phyloP scores from a whole-genome alignment of 495 filamentous ascomycete species.

The Aspergillus bertholletiae region DNA sequence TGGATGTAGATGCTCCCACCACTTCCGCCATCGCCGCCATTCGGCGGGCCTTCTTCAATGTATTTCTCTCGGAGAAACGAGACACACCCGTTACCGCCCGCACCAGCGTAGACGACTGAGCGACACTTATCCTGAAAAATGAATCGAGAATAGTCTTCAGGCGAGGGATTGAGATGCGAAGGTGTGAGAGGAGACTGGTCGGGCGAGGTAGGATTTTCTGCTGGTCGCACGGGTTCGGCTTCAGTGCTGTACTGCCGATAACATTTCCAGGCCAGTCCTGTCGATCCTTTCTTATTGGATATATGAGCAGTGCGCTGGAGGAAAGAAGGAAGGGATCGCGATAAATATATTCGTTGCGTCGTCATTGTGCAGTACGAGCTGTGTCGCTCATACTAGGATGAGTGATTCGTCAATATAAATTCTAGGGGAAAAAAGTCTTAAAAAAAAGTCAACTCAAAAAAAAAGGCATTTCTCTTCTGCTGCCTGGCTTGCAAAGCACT shows the following conservation, averaged over 20 bases:
- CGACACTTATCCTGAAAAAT: slow-evolving; percentile 85
- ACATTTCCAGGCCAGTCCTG: slow-evolving; percentile 15
- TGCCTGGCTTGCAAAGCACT: not conserved
- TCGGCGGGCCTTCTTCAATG: slow-evolving; percentile 83
- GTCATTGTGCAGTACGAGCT: slow-evolving; percentile 17
- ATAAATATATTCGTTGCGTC: slow-evolving; percentile 21
- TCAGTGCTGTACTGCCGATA: slow-evolving; percentile 36
- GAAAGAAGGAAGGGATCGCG: slow-evolving; percentile 14
- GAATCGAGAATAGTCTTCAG: slow-evolving; percentile 75
- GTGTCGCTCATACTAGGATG: slow-evolving; percentile 15
- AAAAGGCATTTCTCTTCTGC: slow-evolving; percentile 1
- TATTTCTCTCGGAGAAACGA: slow-evolving; percentile 90
- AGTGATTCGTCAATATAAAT: not conserved
- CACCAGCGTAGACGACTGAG: slow-evolving; percentile 69
- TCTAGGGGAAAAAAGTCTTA: too few species aligned
- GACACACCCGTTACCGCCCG: slow-evolving; percentile 87
- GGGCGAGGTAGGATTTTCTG: slow-evolving; percentile 4
- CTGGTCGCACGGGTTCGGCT: slow-evolving; percentile 10
- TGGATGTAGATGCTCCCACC: slow-evolving; percentile 95
- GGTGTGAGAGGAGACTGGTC: slow-evolving; percentile 27
- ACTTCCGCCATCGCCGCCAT: slow-evolving; percentile 90
- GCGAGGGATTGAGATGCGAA: slow-evolving; percentile 70
- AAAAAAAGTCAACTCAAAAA: not conserved
- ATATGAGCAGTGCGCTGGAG: slow-evolving; percentile 31
- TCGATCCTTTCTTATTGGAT: slow-evolving; percentile 24